Base-by-base conservation (phyloP, 2,329 filamentous ascomycete species). In the Sarocladiaceae sp. region DNA sequence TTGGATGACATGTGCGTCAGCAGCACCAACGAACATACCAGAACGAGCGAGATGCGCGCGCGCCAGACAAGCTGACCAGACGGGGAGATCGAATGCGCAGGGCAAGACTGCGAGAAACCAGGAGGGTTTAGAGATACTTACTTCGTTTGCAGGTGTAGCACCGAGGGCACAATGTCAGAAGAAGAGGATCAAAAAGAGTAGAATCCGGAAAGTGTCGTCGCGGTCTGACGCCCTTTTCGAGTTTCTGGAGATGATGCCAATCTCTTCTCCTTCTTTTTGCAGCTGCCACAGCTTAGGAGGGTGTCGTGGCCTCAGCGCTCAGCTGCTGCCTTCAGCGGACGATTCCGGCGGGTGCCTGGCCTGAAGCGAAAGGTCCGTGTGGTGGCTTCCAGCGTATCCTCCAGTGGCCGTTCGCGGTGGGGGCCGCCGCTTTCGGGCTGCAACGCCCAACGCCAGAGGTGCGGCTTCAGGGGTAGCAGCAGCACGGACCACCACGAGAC, bases 111-210 rank as follows among this genome's bases (percentile, higher is more conserved):
- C 13, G 37, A 32, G 24, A 43, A 18, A 16, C 11, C 45, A 45
- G 33, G 33, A 35, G 47, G 35, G 41, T 19, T 19, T 19, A n/a
- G n/a, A n/a, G n/a, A n/a, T 39, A 39, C 19, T 19, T 39, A 39
- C 34, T n/a, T n/a, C n/a, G 24, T 18, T 34, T 45, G 37, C 34
- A 45, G 27, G 35, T 48, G 44, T 45, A 35, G 44, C 31, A 47
- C 27, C 29, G 33, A 44, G 37, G 33, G 23, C 26, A 42, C 24
- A 40, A 33, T n/a, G 6, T 9, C 31, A 15, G 7, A 29, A 29
- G 26, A 20, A 35, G 33, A 33, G 40, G 31, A 48, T 18, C 29
- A 20, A 26, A 37, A 44, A 39, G 23, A 40, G 47, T n/a, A n/a
- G 4, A 24, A 27, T 41, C 42, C 34, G 35, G 37, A 39, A 33